Base-by-base conservation (phyloP, 2,329 filamentous ascomycete species). In the Pseudomassariella vexata region DNA sequence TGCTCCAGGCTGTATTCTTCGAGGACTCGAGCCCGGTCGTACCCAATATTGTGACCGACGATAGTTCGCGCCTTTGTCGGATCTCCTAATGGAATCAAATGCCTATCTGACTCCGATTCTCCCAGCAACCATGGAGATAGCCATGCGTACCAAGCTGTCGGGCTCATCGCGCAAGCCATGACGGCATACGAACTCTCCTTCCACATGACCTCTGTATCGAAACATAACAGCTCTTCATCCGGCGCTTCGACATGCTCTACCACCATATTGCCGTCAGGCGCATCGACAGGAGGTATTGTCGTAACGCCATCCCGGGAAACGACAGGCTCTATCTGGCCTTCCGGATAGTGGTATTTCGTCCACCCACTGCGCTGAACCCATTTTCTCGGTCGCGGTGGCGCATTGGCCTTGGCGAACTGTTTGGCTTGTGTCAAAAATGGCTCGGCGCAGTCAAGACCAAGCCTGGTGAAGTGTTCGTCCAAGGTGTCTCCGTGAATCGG, bases 121-220 rank as follows among this genome's bases (percentile, higher is more conserved):
- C 80, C 85, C 12, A 98, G 62, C 21, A 98, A 64, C 90, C 90
- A 98, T 0, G 92, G 92, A 9, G 92, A 98, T 32, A 98, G 60
- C 92, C 92, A 98, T 1, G 82, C 86, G 62, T 98, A 98, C 94
- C 94, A 98, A 19, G 88, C 81, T 3, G 79, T 89, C 1, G 86
- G 81, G 45, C 88, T 88, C 12, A 81, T 85, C 10, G 94, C 92
- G 54, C 90, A 96, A 15, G 94, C 92, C 87, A 98, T 96, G 36
- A 95, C 87, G 1, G 94, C 88, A 57, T 87, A 98, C 0, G 84
- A 81, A 44, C 82, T 90, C 52, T 92, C 79, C 55, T 94, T 94
- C 75, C 82, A 98, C 82, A 98, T 81, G 28, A 95, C 89, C 59
- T 98, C 92, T 1, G 89, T 94, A 59, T 98, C 92, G 48, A 98